Evolutionary conservation across 371 early-diverging fungal species (phyloP), one percentile per base, ranked within the genome.

Genomic region (Apophysomyces elegans): DNA sequence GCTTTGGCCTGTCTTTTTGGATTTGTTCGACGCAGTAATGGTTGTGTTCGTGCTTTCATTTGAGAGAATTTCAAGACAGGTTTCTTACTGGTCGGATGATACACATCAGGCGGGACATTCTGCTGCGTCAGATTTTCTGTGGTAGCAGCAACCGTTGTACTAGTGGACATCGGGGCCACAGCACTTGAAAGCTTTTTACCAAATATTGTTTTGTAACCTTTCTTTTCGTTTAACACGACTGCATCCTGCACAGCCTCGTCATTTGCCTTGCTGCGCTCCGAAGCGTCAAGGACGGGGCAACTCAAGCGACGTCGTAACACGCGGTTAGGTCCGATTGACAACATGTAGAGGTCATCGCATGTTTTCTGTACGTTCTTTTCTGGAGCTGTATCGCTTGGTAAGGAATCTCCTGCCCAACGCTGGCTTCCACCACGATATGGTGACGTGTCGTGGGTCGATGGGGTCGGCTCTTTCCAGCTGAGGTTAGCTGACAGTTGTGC

Each of bases 1-100:
- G 73, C 73, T 26, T 78, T 78, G 8, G 64, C 65, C 56, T 81
- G 78, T 9, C 63, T 62, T 35, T 71, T 74, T 59, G 60, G 59
- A 39, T 62, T 73, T 3, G 66, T 64, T 21, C 69, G 72, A 4
- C 73, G 71, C 18, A 67, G 57, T 0, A 76, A 62, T 4, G 62
- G 62, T 14, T 61, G 64, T 47, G 65, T 64, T 21, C 77, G 62
- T 3, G 77, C 69, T 39, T 68, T 67, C 39, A 77, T 68, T 9
- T 35, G 26, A 7, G 69, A 47, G 38, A 77, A 68, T 18, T 59
- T 43, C 7, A 77, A 44, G 7, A 77, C 38, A n/a, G 54, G 8
- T 26, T 50, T 8, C 8, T 50, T 50, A 8, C 21, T 50, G 8
- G 21, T 21, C 9, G 54, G 54, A 2, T 50, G 54, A 21, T 50